Evolutionary conservation across 352 stramenopile species (phyloP).

Genomic region (Phytophthora europaea): DNA sequence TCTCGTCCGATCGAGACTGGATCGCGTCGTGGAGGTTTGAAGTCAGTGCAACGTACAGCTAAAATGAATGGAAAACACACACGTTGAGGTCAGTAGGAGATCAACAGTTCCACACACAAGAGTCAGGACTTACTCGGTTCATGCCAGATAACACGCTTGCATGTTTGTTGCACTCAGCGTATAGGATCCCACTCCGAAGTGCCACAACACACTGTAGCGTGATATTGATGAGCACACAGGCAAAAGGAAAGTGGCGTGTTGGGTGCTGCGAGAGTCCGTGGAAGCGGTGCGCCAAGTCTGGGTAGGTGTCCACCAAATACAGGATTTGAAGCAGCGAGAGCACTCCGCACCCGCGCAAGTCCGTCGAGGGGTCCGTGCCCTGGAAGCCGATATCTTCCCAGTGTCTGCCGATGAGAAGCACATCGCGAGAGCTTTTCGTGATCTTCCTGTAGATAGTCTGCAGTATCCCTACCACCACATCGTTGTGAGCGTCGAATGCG

Average conservation of each 20-base stretch:
- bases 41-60: slow-evolving; percentile 62
- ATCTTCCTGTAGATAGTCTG: slow-evolving; percentile 78
- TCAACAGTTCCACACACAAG: background rate
- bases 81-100: background rate
- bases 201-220: slow-evolving; percentile 74
- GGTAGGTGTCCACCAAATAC: slow-evolving; percentile 74
- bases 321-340: slow-evolving; percentile 90
- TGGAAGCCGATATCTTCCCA: slow-evolving; percentile 94
- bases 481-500: slow-evolving; percentile 52
- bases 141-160: slow-evolving; percentile 60
- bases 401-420: slow-evolving; percentile 69
- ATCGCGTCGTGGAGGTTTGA: slow-evolving; percentile 57
- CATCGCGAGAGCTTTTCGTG: slow-evolving; percentile 39
- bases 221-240: slow-evolving; percentile 81
- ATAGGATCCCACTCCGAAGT: slow-evolving; percentile 76
- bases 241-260: slow-evolving; percentile 76
- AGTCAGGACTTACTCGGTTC: slow-evolving; percentile 51
- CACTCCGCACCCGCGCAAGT: slow-evolving; percentile 88
- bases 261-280: slow-evolving; percentile 63
- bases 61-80: background rate
- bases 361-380: slow-evolving; percentile 87
- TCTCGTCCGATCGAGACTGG: slow-evolving; percentile 48
- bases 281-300: slow-evolving; percentile 60
- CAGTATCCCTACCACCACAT: slow-evolving; percentile 61
- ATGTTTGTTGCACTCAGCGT: slow-evolving; percentile 74